Percentiles rank a stretch among this genome's conserved stretches.
These are phyloP conservation scores for Neurospora tetraspora DNA, from an alignment of 495 filamentous ascomycete genomes.

Conservation along the genomic window DNA sequence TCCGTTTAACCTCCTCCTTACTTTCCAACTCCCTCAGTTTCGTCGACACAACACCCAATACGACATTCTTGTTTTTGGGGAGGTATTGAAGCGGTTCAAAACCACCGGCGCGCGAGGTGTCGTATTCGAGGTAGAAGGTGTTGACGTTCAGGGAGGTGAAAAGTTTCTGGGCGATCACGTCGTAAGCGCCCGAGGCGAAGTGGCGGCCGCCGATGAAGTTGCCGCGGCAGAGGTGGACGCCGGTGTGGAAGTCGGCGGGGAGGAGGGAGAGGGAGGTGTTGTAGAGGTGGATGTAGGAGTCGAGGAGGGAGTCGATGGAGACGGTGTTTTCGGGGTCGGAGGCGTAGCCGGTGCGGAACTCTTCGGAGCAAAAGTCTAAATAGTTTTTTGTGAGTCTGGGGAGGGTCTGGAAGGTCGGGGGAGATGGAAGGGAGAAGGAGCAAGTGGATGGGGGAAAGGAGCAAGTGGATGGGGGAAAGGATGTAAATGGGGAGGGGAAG, in stretches of 20 bases:
- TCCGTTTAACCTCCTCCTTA: slow-evolving; percentile 60
- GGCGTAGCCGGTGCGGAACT: slow-evolving; percentile 61
- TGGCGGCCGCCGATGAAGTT: slow-evolving; percentile 72
- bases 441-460: neutral
- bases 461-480: neutral
- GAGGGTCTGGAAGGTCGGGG: neutral
- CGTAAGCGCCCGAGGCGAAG: slow-evolving; percentile 74
- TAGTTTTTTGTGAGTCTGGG: too few species aligned
- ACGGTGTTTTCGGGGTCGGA: slow-evolving; percentile 47
- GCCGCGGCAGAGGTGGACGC: slow-evolving; percentile 70
- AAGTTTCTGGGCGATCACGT: slow-evolving; percentile 67
- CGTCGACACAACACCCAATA: slow-evolving; percentile 64
- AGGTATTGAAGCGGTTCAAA: slow-evolving; percentile 70
- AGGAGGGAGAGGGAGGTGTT: slow-evolving; percentile 58
- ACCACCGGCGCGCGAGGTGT: slow-evolving; percentile 62
- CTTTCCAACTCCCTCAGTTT: slow-evolving; percentile 67
- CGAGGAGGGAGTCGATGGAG: slow-evolving; percentile 51
- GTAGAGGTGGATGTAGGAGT: slow-evolving; percentile 67
- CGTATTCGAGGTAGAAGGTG: slow-evolving; percentile 80
- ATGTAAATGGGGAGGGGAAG: neutral
- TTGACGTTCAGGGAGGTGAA: slow-evolving; percentile 72
- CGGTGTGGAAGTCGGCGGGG: slow-evolving; percentile 60
- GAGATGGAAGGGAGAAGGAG: neutral
- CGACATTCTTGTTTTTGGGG: slow-evolving; percentile 63
- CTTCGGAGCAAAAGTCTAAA: slow-evolving; percentile 23